These are phyloP conservation scores for Lanmaoa pseudosensibilis DNA, from an alignment of 768 basidiomycete genomes.

Conservation along the genomic window DNA sequence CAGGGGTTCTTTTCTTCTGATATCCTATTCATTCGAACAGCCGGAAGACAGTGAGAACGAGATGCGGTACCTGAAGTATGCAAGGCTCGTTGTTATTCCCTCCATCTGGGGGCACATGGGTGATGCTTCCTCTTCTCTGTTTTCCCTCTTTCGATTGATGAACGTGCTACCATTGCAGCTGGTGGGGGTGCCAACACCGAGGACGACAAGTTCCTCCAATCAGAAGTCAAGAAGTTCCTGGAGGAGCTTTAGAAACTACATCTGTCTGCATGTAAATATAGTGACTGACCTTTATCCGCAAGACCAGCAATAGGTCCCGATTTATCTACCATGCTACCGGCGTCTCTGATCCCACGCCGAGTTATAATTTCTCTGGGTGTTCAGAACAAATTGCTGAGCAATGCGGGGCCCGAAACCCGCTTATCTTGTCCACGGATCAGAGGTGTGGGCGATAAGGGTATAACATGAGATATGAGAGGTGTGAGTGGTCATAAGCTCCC, in stretches of 20 bases:
- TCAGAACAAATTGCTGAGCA: background rate
- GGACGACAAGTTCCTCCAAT: constrained; percentile 45
- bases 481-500: background rate
- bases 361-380: background rate
- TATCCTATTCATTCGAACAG: constrained; percentile 24
- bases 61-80: constrained; percentile 40
- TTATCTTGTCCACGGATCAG: background rate
- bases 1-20: background rate
- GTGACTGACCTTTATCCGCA: background rate
- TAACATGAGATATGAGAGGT: background rate
- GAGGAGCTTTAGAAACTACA: constrained; percentile 28
- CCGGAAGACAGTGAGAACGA: constrained; percentile 56
- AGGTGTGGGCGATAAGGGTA: background rate
- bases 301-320: background rate
- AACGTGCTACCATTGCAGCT: constrained; percentile 30
- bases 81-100: constrained; percentile 49
- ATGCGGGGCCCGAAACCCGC: background rate
- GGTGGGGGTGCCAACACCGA: constrained; percentile 43
- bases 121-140: constrained; percentile 14
- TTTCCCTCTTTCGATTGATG: background rate
- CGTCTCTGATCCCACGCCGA: background rate
- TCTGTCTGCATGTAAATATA: background rate
- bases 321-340: background rate
- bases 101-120: constrained; percentile 61
- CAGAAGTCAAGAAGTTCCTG: constrained; percentile 46